Base-by-base conservation (phyloP, 306 rosid genomes). In the Boehmeria nivea region DNA sequence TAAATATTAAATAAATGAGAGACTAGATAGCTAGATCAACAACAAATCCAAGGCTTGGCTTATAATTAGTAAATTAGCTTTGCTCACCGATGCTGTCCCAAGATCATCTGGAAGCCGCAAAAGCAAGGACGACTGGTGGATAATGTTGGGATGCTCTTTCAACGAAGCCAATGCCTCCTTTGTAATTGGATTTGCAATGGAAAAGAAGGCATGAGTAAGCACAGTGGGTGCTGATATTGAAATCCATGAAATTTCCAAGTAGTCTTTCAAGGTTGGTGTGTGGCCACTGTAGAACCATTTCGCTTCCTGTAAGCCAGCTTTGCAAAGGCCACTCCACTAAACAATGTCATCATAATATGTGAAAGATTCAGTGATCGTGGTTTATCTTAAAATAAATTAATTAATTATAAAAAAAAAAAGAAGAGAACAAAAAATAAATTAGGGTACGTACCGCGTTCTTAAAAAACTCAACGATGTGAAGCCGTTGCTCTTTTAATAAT, bases 211-310 rank as follows among this genome's bases (percentile, higher is more conserved):
- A 56, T 66, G 61, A 2, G 48, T 11, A 0, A 66, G 51, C 6
- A 48, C 1, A 40, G 54, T 1, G 0, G 78, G 60, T 21, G 24
- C 54, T 1, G 68, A 6, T 2, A 46, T 21, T 28, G 77, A 60
- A 15, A 65, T 14, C 75, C 72, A 64, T 9, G 64, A 63, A 59
- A 68, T 69, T 7, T 74, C 64, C 9, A 59, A 10, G n/a, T 64
- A 74, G n/a, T 68, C 65, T 39, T 64, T 1, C 1, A 74, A 22
- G 15, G 46, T 69, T 23, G 72, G 75, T 5, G 21, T 58, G 1
- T 68, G 45, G 19, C 50, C 60, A 9, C 3, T 58, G 13, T 55
- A 4, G 2, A 57, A 63, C 79, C 79, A 74, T 34, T 39, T 58
- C 3, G 79, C 74, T 23, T 74, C 71, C 21, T 2, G 1, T 19